These are phyloP conservation scores for Viridothelium virens DNA, from an alignment of 495 filamentous ascomycete genomes.

Conservation along the genomic window DNA sequence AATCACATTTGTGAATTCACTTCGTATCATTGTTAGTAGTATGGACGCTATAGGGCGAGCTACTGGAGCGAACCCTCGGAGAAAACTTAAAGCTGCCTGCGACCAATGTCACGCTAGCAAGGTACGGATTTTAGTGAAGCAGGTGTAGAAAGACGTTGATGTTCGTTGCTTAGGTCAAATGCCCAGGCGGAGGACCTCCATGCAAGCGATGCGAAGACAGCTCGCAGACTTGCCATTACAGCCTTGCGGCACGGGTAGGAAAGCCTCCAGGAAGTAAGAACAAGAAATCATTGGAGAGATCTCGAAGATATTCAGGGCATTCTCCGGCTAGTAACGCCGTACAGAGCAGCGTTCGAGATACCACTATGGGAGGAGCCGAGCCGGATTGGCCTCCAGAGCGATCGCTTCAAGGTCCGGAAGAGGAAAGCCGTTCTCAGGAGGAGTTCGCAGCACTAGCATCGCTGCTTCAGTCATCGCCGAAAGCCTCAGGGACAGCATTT, in stretches of 20 bases:
- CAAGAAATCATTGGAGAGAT: neutral
- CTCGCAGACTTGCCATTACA: conserved; percentile 2
- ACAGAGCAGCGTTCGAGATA: neutral
- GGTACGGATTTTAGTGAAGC: neutral
- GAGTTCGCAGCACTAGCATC: neutral
- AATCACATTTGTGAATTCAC: neutral
- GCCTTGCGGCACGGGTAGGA: neutral
- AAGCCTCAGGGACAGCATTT: neutral
- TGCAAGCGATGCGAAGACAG: neutral
- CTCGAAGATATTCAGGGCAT: neutral
- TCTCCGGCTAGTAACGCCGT: neutral
- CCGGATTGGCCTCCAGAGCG: neutral
- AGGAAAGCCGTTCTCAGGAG: neutral
- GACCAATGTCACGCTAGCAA: conserved; percentile 8
- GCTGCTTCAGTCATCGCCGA: neutral
- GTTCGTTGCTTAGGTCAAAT: neutral
- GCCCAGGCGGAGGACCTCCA: neutral
- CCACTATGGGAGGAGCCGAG: neutral
- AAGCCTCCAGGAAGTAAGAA: conserved; percentile 3
- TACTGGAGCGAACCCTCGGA: neutral
- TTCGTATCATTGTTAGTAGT: neutral
- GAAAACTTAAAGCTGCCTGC: neutral
- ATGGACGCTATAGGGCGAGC: neutral
- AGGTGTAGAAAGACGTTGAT: neutral
- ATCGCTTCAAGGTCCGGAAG: neutral